phyloP scores from a whole-genome alignment of 2,329 filamentous ascomycete genomes.

The Eutypella sp. region DNA sequence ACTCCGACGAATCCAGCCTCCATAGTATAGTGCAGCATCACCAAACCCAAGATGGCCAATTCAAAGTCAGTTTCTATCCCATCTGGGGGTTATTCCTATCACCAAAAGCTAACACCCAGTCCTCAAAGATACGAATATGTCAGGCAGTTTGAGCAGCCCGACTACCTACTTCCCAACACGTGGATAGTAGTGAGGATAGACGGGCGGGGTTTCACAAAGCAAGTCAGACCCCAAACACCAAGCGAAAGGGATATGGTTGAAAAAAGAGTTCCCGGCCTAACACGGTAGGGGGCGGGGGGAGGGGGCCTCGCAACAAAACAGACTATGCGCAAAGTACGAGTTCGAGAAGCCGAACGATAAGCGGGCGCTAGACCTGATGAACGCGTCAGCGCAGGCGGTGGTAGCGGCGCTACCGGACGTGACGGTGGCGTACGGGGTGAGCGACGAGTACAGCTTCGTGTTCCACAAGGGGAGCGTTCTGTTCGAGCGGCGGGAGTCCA shows the following conservation, averaged over 20 bases:
- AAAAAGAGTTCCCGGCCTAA: too few species aligned
- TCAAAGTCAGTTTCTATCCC: conserved; percentile 39
- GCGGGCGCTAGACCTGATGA: conserved; percentile 88
- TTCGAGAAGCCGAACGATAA: conserved; percentile 93
- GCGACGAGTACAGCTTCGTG: conserved; percentile 92
- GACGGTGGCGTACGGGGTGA: conserved; percentile 84
- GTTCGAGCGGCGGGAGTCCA: conserved; percentile 83
- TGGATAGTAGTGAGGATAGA: conserved; percentile 96
- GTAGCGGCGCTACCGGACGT: conserved; percentile 81
- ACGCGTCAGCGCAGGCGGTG: conserved; percentile 79
- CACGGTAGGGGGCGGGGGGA: too few species aligned
- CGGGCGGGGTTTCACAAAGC: conserved; percentile 94
- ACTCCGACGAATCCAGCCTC: not conserved
- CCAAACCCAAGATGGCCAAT: conserved; percentile 42
- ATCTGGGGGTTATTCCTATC: not conserved
- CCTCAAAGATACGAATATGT: conserved; percentile 88
- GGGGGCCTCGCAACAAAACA: too few species aligned
- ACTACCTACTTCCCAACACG: conserved; percentile 78
- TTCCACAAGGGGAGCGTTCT: conserved; percentile 77
- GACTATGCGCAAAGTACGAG: conserved; percentile 74
- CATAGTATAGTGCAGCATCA: not conserved
- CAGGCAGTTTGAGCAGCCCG: conserved; percentile 77
- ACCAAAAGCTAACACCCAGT: conserved; percentile 13
- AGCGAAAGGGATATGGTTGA: too few species aligned
- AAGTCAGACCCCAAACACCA: conserved; percentile 26